Percentiles rank a stretch among this genome's conserved stretches.
phyloP scores from a whole-genome alignment of 495 filamentous ascomycete species.

The Penicillium antarcticum region DNA sequence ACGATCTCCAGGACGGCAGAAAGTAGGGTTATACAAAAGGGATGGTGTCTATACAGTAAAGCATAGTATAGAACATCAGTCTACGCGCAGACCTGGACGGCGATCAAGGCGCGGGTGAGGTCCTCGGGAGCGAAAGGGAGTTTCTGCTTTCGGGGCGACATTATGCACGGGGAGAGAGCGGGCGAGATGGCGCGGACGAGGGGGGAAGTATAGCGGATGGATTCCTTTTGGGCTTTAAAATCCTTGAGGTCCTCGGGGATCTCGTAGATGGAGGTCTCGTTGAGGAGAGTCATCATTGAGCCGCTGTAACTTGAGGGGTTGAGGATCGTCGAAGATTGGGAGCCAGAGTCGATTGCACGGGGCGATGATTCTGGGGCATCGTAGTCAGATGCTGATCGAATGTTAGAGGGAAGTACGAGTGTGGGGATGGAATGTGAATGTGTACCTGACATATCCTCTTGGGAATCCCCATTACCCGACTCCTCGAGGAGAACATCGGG shows the following conservation, averaged over 20 bases:
- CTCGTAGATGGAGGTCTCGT: constrained; percentile 21
- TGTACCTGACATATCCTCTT: constrained; percentile 31
- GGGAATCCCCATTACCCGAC: background rate
- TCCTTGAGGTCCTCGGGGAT: constrained; percentile 30
- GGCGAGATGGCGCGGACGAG: constrained; percentile 32
- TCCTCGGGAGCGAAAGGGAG: constrained; percentile 41
- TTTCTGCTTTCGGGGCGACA: constrained; percentile 24
- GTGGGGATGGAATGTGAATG: constrained; percentile 3
- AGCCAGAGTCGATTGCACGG: constrained; percentile 30
- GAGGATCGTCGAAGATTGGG: constrained; percentile 39
- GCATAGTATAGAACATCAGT: too few species aligned
- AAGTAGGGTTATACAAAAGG: constrained; percentile 7
- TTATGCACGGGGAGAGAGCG: constrained; percentile 14
- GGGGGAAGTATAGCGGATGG: constrained; percentile 34
- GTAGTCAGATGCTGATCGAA: constrained; percentile 15
- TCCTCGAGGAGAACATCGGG: constrained; percentile 10
- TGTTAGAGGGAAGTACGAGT: background rate
- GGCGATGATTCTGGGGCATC: constrained; percentile 17
- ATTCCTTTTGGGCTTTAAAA: constrained; percentile 34
- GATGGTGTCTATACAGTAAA: constrained; percentile 2
- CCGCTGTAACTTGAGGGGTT: constrained; percentile 38
- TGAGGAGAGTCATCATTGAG: constrained; percentile 40
- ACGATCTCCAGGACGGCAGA: constrained; percentile 20
- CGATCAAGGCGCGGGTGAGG: constrained; percentile 40
- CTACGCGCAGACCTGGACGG: constrained; percentile 38